Evolutionary conservation across 2,329 filamentous ascomycete genomes (phyloP).

Genomic region (Microsporum ferrugineum): DNA sequence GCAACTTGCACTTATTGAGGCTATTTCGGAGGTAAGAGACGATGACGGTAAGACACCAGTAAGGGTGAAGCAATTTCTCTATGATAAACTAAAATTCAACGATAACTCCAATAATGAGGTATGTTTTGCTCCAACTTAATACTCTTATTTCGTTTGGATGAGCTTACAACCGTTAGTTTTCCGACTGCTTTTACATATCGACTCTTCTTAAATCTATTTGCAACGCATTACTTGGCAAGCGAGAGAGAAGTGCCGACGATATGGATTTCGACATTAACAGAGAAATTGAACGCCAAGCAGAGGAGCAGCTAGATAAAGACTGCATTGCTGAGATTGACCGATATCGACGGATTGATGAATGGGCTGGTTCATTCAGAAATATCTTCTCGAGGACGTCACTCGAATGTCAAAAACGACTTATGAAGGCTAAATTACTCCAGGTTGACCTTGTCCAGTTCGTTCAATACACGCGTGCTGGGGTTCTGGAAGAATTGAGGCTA

Average conservation of each 20-base stretch:
- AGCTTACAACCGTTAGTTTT: slow-evolving; percentile 44
- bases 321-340: slow-evolving; percentile 52
- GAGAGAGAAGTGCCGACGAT: slow-evolving; percentile 28
- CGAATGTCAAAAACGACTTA: slow-evolving; percentile 47
- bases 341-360: slow-evolving; percentile 54
- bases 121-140: slow-evolving; percentile 14
- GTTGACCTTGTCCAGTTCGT: slow-evolving; percentile 47
- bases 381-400: slow-evolving; percentile 51
- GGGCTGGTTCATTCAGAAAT: slow-evolving; percentile 55
- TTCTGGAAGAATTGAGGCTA: slow-evolving; percentile 49
- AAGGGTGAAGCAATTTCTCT: slow-evolving; percentile 68
- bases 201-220: slow-evolving; percentile 58
- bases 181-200: slow-evolving; percentile 80
- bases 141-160: neutral
- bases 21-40: slow-evolving; percentile 68
- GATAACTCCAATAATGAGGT: slow-evolving; percentile 77
- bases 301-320: slow-evolving; percentile 45
- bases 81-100: slow-evolving; percentile 84
- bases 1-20: slow-evolving; percentile 69
- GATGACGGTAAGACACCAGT: slow-evolving; percentile 64
- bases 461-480: slow-evolving; percentile 49
- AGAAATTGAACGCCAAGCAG: slow-evolving; percentile 39
- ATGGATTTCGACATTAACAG: slow-evolving; percentile 37
- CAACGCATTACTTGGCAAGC: slow-evolving; percentile 40
- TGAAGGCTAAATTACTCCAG: slow-evolving; percentile 42